Evolutionary conservation across 139 green algal genomes (phyloP), one percentile per base, ranked within the genome.

Genomic region (Chlorella sp.): DNA sequence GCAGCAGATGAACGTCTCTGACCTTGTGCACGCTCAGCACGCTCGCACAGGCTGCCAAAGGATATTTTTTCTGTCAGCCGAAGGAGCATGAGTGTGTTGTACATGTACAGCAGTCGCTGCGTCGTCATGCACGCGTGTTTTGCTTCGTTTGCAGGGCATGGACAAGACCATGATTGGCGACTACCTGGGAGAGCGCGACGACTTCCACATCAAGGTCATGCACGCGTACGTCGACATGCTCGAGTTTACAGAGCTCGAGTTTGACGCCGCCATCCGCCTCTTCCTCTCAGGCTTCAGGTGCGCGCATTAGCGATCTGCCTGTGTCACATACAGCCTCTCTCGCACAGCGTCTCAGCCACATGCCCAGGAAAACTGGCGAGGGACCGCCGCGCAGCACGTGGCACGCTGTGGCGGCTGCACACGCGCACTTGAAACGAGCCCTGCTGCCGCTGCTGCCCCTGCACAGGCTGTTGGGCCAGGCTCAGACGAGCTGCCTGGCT

Each of bases 111-210:
- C 14, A 17, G 49, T 17, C 49, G 49, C 17, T 10, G 49, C 49
- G 10, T 59, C 14, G 10, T 59, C 59, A 32, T 30, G n/a, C 59
- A 20, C 59, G 6, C 59, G 4, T 20, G 17, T 64, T 29, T 64
- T 27, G 23, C n/a, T 32, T 55, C 17, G 42, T 55, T 24, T 55
- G 42, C 66, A 84, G 61, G 92, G 88, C 35, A 86, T 99, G 49
- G 89, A 97, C 86, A 98, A 98, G 83, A 92, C 88, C 26, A 84
- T 88, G 72, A 93, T 99, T 22, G 96, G 96, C 10, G 93, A 98
- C 72, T 99, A 96, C 85, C 82, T 99, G 30, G 95, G 96, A 0
- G 95, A 98, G 78, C 83, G 88, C 0, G 93, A 98, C n/a, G 93
- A 97, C 27, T 79, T 81, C 66, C 86, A 77, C 74, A 75, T 99